Percentiles rank a stretch among this genome's conserved stretches.
Conservation (phyloP, 2,329 filamentous ascomycete genomes). For the Clonostachys sp. region DNA sequence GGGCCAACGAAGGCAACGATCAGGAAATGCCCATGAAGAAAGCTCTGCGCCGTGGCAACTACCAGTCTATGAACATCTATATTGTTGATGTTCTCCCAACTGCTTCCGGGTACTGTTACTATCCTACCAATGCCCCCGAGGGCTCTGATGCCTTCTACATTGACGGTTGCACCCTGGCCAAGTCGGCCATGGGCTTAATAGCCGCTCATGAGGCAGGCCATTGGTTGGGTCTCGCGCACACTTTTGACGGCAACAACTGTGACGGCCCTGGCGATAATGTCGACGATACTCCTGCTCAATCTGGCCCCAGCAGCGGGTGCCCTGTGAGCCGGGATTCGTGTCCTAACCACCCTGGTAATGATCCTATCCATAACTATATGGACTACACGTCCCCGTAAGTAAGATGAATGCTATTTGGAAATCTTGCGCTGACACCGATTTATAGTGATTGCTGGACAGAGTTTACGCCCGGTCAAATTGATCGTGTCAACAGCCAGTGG, state of each 20-base stretch:
- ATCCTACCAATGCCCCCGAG: slow-evolving; percentile 19
- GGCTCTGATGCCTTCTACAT: slow-evolving; percentile 14
- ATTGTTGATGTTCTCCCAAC: slow-evolving; percentile 23
- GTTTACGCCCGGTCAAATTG: slow-evolving; percentile 35
- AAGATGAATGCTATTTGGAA: slow-evolving; percentile 3
- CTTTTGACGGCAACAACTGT: slow-evolving; percentile 35
- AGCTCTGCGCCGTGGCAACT: slow-evolving; percentile 33
- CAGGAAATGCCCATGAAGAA: slow-evolving; percentile 35
- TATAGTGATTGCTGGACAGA: slow-evolving; percentile 34
- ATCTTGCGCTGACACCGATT: slow-evolving; percentile 8
- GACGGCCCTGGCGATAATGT: slow-evolving; percentile 27
- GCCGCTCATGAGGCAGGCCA: slow-evolving; percentile 39
- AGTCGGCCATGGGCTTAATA: slow-evolving; percentile 3
- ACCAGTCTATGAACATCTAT: slow-evolving; percentile 39
- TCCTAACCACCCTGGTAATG: slow-evolving; percentile 18
- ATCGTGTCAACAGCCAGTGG: slow-evolving; percentile 32
- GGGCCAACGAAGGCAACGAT: slow-evolving; percentile 28
- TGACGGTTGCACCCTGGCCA: slow-evolving; percentile 27
- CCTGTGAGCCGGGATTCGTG: slow-evolving; percentile 26
- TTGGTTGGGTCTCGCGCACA: slow-evolving; percentile 43
- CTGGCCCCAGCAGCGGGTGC: slow-evolving; percentile 24
- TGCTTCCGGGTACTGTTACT: slow-evolving; percentile 35
- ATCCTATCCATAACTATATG: slow-evolving; percentile 32
- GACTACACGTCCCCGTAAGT: slow-evolving; percentile 22
- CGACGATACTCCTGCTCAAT: slow-evolving; percentile 31